These are phyloP conservation scores for Trypanosomatidae sp. DNA, from an alignment of 208 protist species.

Conservation along the genomic window DNA sequence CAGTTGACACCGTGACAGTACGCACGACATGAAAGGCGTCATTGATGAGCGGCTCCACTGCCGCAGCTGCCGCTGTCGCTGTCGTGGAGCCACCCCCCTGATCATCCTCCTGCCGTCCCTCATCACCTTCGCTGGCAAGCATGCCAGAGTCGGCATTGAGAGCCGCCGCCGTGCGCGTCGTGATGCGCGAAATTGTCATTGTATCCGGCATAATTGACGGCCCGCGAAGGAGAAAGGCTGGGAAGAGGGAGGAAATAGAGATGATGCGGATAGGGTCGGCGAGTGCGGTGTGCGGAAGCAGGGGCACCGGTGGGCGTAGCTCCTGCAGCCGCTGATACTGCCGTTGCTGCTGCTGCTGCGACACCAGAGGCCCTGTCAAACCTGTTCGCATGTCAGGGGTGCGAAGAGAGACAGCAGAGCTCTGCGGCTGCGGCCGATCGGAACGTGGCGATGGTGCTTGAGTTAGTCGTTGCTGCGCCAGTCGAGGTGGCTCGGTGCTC, in stretches of 20 bases:
- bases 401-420: not conserved
- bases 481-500: not conserved
- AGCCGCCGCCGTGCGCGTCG: slow-evolving; percentile 3
- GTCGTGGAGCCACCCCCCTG: not conserved
- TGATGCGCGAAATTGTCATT: slow-evolving; percentile 14
- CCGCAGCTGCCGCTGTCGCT: not conserved
- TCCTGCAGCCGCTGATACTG: slow-evolving; percentile 8
- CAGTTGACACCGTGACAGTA: slow-evolving; percentile 5
- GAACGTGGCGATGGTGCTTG: slow-evolving; percentile 5
- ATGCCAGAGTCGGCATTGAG: slow-evolving; percentile 18
- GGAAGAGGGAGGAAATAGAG: slow-evolving; percentile 2
- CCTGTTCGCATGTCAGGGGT: not conserved
- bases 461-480: slow-evolving; percentile 1
- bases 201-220: slow-evolving; percentile 10
- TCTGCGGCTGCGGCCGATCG: not conserved
- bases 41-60: not conserved
- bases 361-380: not conserved
- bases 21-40: slow-evolving; percentile 9
- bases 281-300: not conserved
- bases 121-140: slow-evolving; percentile 7
- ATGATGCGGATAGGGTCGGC: not conserved
- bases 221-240: slow-evolving; percentile 13
- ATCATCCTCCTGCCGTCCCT: not conserved
- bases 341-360: not conserved
- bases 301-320: not conserved